Evolutionary conservation across 225 moss, liverwort and hornwort genomes (phyloP).

Genomic region (Marchantia polymorpha): DNA sequence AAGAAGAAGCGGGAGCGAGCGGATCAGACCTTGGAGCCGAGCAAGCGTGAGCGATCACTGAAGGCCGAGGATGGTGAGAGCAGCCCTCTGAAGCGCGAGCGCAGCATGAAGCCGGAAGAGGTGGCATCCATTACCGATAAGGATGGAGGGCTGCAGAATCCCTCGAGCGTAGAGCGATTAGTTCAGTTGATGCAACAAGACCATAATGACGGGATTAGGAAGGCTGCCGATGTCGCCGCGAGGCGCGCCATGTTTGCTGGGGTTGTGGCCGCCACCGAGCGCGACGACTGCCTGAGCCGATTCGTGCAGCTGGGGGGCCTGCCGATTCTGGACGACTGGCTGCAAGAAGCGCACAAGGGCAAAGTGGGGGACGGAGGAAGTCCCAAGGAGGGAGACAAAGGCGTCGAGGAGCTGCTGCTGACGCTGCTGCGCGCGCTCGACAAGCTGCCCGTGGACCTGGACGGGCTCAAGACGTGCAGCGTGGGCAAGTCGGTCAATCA

Average conservation of each 20-base stretch:
- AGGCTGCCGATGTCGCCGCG: slow-evolving; percentile 64
- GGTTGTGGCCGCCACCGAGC: slow-evolving; percentile 84
- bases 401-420: slow-evolving; percentile 79
- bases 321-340: slow-evolving; percentile 94
- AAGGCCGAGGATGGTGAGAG: slow-evolving; percentile 92
- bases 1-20: slow-evolving; percentile 86
- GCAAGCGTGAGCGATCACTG: slow-evolving; percentile 82
- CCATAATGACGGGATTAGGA: slow-evolving; percentile 69
- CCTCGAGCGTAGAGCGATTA: slow-evolving; percentile 69
- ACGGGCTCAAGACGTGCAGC: slow-evolving; percentile 84
- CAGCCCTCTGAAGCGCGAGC: slow-evolving; percentile 92
- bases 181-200: slow-evolving; percentile 95
- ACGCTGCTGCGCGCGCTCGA: slow-evolving; percentile 84
- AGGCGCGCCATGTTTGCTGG: slow-evolving; percentile 83
- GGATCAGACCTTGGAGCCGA: slow-evolving; percentile 83
- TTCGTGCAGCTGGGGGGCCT: slow-evolving; percentile 85
- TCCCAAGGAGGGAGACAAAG: slow-evolving; percentile 94
- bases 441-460: slow-evolving; percentile 88
- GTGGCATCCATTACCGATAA: slow-evolving; percentile 83
- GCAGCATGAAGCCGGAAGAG: slow-evolving; percentile 99
- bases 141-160: slow-evolving; percentile 84
- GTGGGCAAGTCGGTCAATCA: slow-evolving; percentile 98
- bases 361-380: slow-evolving; percentile 93
- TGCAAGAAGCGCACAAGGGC: slow-evolving; percentile 98
- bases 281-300: slow-evolving; percentile 68